Evolutionary conservation across 371 early-diverging fungal genomes (phyloP), one percentile per base, ranked within the genome.

Genomic region (Rhizopus stolonifer): DNA sequence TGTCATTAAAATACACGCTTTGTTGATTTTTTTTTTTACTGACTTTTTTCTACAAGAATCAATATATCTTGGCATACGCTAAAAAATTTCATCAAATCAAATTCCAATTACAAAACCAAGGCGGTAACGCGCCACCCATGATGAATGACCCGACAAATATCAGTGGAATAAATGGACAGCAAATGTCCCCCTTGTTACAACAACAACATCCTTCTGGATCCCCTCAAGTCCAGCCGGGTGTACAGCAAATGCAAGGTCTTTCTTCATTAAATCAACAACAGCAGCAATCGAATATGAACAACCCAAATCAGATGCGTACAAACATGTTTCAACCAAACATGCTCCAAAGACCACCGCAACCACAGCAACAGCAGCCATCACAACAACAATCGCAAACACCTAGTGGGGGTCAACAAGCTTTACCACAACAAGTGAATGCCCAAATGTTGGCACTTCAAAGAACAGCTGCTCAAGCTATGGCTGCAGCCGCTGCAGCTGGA

Each of bases 101-200:
- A 39, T 63, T 71, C 22, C 65, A 67, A 42, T 42, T 58, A 7
- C 56, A 61, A 43, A 62, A 54, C 24, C 55, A 56, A 46, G 58
- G 38, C 45, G 58, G 56, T 9, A 42, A 15, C 13, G 42, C 42
- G 62, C 52, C 29, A 46, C 47, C 61, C 23, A 60, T 70, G 65
- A 33, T 67, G n/a, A 66, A 59, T 48, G 72, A 68, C 40, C 65
- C 58, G 21, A 46, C 62, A 10, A 66, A 56, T 54, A 23, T 61
- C 18, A 58, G 56, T 18, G 52, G 56, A n/a, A 42, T 66, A 40
- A 56, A 52, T 9, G 58, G 59, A 17, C 71, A 70, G 40, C 70
- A 70, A 56, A 64, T 66, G 53, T 66, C 69, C 1, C 65, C 39
- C 48, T 79, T 48, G 83, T 18, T 78, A n/a, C 74, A 60, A 9